phyloP scores from a whole-genome alignment of 1,284 basidiomycete species.

The Tylopilus sp. region DNA sequence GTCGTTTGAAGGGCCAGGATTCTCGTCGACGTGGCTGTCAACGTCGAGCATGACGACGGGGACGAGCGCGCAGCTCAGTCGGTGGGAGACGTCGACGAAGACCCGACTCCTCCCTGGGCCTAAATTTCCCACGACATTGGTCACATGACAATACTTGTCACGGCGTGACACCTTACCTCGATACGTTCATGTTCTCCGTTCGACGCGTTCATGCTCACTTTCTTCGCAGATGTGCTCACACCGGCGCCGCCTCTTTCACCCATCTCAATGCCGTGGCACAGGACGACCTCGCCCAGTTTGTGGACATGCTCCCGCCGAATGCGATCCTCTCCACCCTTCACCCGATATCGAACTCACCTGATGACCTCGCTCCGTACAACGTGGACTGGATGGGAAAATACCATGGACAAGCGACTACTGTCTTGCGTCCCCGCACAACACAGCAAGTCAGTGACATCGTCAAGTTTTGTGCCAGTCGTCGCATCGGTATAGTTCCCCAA shows the following conservation, averaged over 20 bases:
- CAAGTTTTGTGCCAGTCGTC: constrained; percentile 74
- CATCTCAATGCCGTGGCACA: constrained; percentile 46
- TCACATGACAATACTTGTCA: constrained; percentile 11
- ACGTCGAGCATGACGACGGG: not conserved
- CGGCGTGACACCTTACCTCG: not conserved
- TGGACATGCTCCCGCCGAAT: constrained; percentile 52
- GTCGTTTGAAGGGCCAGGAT: not conserved
- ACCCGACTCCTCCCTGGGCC: not conserved
- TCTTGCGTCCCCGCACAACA: constrained; percentile 86
- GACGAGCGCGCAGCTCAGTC: not conserved
- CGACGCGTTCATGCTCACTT: not conserved
- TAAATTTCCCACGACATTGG: constrained; percentile 9
- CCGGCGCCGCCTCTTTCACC: constrained; percentile 14
- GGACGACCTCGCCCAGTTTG: constrained; percentile 60
- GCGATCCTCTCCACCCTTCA: constrained; percentile 64
- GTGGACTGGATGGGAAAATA: constrained; percentile 99
- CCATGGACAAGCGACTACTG: constrained; percentile 74
- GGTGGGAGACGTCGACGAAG: constrained; percentile 6
- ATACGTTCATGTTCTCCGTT: not conserved
- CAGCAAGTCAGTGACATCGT: constrained; percentile 86
- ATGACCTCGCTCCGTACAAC: constrained; percentile 82
- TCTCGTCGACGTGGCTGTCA: not conserved
- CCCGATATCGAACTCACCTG: constrained; percentile 42
- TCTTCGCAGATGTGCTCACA: constrained; percentile 18
- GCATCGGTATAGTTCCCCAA: constrained; percentile 90